A percentile compares a stretch with the other conserved stretches of the same genome.
phyloP scores from a whole-genome alignment of 1,284 basidiomycete species.

The Malassezia nana region DNA sequence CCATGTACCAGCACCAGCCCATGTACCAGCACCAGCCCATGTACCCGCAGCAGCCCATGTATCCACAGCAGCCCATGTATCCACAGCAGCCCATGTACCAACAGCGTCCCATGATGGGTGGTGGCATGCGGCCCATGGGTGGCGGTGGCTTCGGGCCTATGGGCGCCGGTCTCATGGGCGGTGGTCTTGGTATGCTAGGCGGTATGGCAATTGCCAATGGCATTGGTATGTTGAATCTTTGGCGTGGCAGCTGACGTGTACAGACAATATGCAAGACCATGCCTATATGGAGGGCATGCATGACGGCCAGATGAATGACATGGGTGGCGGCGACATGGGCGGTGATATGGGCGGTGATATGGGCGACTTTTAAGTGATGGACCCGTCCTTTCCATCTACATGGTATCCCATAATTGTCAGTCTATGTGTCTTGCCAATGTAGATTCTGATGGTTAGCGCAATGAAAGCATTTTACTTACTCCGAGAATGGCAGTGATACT shows the following conservation, averaged over 20 bases:
- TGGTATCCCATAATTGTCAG: neutral
- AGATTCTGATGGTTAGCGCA: slow-evolving; percentile 17
- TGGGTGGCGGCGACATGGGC: slow-evolving; percentile 17
- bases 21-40: slow-evolving; percentile 23
- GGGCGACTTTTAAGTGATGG: slow-evolving; percentile 18
- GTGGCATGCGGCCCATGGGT: slow-evolving; percentile 18
- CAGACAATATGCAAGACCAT: slow-evolving; percentile 30
- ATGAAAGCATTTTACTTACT: slow-evolving; percentile 21
- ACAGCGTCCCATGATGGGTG: slow-evolving; percentile 10
- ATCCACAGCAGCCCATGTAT: slow-evolving; percentile 23
- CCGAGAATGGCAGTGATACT: slow-evolving; percentile 42
- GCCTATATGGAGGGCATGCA: slow-evolving; percentile 41
- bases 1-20: slow-evolving; percentile 25
- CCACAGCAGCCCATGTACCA: slow-evolving; percentile 15
- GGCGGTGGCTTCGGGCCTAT: slow-evolving; percentile 28
- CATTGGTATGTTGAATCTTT: slow-evolving; percentile 2
- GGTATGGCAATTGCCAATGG: slow-evolving; percentile 13
- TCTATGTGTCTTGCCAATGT: slow-evolving; percentile 23
- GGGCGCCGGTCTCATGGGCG: slow-evolving; percentile 38
- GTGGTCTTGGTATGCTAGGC: slow-evolving; percentile 22
- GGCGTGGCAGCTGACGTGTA: slow-evolving; percentile 11
- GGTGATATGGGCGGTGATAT: slow-evolving; percentile 21
- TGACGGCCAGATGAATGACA: slow-evolving; percentile 23
- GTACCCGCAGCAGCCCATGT: slow-evolving; percentile 23
- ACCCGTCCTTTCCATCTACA: neutral